Base-by-base conservation (phyloP, 768 basidiomycete species). In the Boletus tylopilopsis region DNA sequence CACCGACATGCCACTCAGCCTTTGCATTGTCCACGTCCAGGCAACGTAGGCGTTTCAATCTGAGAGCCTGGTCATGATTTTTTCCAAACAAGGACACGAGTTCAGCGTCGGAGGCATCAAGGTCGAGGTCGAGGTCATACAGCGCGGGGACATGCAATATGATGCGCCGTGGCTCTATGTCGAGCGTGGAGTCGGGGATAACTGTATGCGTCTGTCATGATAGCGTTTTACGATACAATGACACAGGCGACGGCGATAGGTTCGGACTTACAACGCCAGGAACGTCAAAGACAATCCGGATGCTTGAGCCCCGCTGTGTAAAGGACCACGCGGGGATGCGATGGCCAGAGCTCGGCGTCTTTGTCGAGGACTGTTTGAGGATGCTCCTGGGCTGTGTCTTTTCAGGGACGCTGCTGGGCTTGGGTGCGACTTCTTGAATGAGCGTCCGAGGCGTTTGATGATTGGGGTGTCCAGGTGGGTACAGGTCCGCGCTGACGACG, bases 1-100 rank as follows among this genome's bases (percentile, higher is more conserved):
- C 77, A 6, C 69, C 76, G 19, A 87, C 74, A 29, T 71, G 73
- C 87, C 88, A 90, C 62, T 87, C 82, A 7, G 85, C 86, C 39
- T 61, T 69, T 0, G 86, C 86, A 2, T 58, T 63, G 21, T 87
- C 84, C 0, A 87, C 78, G 49, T 85, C 74, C 15, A 89, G 73
- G 33, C 74, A 72, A 6, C 81, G 70, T 58, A 77, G 74, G 36
- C 79, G 74, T 57, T 86, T 86, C 32, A 88, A 71, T 49, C 62
- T 66, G 43, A 86, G 61, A 53, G 73, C 56, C 50, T 66, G 54
- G 47, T 62, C 42, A 15, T 24, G 50, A 6, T 49, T 47, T 16
- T 54, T 53, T 18, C 51, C 50, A 41, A 66, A 63, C 12, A 47
- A 29, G 27, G 56, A 53, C 49, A 67, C 67, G 36, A 86, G 75